Conservation (phyloP, 768 basidiomycete species). For the Imleria badia region DNA sequence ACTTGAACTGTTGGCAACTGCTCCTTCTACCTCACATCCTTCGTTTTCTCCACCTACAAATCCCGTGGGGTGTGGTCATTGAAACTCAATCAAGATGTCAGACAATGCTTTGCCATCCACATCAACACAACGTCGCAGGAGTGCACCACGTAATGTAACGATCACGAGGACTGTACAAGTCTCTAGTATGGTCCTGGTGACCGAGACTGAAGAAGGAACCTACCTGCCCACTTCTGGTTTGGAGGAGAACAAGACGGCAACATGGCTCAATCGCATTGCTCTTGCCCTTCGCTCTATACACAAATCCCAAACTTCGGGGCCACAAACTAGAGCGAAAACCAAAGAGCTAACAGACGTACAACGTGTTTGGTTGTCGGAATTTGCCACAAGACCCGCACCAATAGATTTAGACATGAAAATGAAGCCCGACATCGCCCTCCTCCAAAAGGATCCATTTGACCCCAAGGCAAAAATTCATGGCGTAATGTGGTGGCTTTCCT, state of each 20-base stretch:
- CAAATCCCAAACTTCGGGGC: too few species aligned
- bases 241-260: not conserved
- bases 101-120: too few species aligned
- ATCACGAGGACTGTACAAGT: not conserved
- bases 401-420: not conserved
- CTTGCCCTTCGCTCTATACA: not conserved
- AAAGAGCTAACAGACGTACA: not conserved
- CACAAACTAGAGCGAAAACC: not conserved
- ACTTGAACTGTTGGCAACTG: too few species aligned
- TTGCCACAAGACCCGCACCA: not conserved
- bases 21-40: too few species aligned
- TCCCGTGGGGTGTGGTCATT: too few species aligned
- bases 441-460: not conserved
- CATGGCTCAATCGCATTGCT: not conserved
- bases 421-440: not conserved
- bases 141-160: too few species aligned
- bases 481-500: not conserved
- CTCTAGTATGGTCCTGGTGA: not conserved
- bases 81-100: too few species aligned
- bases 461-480: not conserved
- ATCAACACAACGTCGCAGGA: too few species aligned
- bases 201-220: not conserved
- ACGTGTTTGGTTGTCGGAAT: not conserved
- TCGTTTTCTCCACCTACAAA: too few species aligned
- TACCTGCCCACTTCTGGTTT: not conserved